Base-by-base conservation (phyloP, 495 filamentous ascomycete genomes). In the Daldinia bambusicola region DNA sequence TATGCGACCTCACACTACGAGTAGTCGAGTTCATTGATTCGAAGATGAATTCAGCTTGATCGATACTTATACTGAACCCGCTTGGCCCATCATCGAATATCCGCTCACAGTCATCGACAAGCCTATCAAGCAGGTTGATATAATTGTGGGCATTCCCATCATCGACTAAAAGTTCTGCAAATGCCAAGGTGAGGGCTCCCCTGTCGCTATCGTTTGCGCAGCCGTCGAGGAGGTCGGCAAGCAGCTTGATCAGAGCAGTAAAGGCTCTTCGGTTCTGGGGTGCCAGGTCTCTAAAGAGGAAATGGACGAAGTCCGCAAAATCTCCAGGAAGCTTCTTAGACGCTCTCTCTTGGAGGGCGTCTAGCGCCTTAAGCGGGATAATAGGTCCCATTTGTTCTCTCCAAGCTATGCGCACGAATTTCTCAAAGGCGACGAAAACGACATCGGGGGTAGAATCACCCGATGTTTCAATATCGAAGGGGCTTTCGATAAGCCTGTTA, bases 241-340 rank as follows among this genome's bases (percentile, higher is more conserved):
- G 86, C 36, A 98, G 85, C 55, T 92, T 93, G 69, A 98, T 88
- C 37, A 96, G 88, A 10, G 89, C 89, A 36, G 90, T 90, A 70
- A 98, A 91, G 3, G 94, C 94, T 62, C 95, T 89, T 70, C 92
- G 90, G 74, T 98, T 99, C 72, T 98, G 95, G 6, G 95, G 95
- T 12, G 92, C 89, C 86, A 95, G 90, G 60, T 97, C 91, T 30
- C 85, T 78, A 70, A 98, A 84, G 13, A 91, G 85, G 60, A 83
- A 89, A 59, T 88, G 89, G 76, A 98, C 95, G 71, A 90, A 92
- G 57, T 95, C 91, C 48, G 93, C 90, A 80, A 98, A 99, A 61
- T 97, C 91, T 4, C 85, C 88, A 13, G 90, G 88, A 63, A 91
- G 88, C 75, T 89, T 83, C 55, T 87, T 90, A 26, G 92, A 89